These are phyloP conservation scores for Talaromyces verruculosus DNA, from an alignment of 2,329 filamentous ascomycete genomes.

Conservation along the genomic window DNA sequence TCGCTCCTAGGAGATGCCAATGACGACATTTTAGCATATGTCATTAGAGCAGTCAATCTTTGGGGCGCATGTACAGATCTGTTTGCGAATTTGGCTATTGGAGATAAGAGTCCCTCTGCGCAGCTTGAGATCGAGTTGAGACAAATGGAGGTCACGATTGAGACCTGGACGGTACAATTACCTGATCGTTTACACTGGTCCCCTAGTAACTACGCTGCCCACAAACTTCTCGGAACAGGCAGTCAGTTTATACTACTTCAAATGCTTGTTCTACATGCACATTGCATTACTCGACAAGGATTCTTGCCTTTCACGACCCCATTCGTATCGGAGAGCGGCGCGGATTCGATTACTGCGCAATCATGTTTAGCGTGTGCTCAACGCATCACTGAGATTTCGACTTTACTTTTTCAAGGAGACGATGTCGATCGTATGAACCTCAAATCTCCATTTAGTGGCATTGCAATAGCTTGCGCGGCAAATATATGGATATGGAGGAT, in stretches of 20 bases:
- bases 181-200: constrained; percentile 5
- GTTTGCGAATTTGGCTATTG: constrained; percentile 2
- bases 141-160: neutral
- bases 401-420: constrained; percentile 8
- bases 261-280: constrained; percentile 4
- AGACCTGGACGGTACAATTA: constrained; percentile 3
- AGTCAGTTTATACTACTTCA: constrained; percentile 6
- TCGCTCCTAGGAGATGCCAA: neutral
- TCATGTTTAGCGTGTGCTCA: constrained; percentile 5
- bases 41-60: neutral
- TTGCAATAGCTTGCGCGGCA: constrained; percentile 9
- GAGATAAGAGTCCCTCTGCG: neutral
- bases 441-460: constrained; percentile 1
- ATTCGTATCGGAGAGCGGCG: neutral
- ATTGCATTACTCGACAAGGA: constrained; percentile 3
- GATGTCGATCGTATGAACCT: neutral
- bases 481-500: constrained; percentile 9
- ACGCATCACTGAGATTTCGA: constrained; percentile 5
- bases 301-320: neutral
- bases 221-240: constrained; percentile 4
- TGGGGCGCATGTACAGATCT: constrained; percentile 10
- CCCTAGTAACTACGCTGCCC: neutral
- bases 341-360: neutral
- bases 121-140: constrained; percentile 3
- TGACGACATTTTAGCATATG: constrained; percentile 3